These are phyloP conservation scores for Colletotrichum australisinense DNA, from an alignment of 2,329 filamentous ascomycete species.

Conservation along the genomic window DNA sequence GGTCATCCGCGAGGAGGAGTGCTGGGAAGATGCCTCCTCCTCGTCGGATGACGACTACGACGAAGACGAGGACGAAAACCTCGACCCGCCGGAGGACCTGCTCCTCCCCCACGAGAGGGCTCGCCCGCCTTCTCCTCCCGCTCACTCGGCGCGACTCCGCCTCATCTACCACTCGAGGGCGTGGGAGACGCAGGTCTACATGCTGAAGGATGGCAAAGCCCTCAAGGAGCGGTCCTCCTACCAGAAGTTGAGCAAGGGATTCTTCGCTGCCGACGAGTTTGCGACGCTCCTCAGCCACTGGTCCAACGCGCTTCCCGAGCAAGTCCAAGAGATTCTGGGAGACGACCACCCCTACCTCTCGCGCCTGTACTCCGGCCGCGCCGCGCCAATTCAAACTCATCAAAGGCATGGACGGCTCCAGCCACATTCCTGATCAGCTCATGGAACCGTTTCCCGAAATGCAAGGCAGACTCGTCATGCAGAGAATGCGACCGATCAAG, in stretches of 20 bases:
- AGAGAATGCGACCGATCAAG: conserved; percentile 1
- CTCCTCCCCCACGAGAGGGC: conserved; percentile 2
- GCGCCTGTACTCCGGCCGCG: neutral
- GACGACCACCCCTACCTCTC: neutral
- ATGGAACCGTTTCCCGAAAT: conserved; percentile 4
- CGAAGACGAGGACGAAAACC: neutral
- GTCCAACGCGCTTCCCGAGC: neutral
- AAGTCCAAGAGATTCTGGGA: neutral
- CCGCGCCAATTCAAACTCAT: conserved; percentile 1
- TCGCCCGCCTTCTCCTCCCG: neutral
- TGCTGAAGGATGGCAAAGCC: conserved; percentile 6
- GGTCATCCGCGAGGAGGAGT: conserved; percentile 4
- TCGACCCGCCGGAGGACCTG: neutral
- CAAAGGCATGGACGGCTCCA: neutral
- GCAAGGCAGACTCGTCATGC: conserved; percentile 10
- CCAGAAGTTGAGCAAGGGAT: neutral
- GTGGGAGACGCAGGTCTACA: conserved; percentile 5
- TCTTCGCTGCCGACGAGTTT: neutral
- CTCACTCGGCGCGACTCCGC: neutral
- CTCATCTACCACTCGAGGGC: neutral
- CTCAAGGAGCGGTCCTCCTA: conserved; percentile 9
- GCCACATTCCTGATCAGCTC: neutral
- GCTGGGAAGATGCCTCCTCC: conserved; percentile 8
- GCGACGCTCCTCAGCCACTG: neutral
- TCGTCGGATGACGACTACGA: neutral